Base-by-base conservation (phyloP, 345 rosid species). In the Corchorus olitorius region DNA sequence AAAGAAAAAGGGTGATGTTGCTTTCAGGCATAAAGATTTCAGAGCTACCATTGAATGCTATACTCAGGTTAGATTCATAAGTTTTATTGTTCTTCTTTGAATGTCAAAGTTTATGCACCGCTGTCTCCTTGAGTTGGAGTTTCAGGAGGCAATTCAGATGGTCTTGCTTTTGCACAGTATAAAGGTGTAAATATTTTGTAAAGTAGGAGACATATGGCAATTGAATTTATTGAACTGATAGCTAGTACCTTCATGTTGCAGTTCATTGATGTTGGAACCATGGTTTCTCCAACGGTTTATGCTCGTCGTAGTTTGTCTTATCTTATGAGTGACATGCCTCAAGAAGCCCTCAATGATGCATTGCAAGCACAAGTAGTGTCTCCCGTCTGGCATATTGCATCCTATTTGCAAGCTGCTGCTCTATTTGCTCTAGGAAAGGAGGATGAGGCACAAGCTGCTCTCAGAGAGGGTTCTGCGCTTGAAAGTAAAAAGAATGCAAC, bases 1-100 rank as follows among this genome's bases (percentile, higher is more conserved):
- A n/a, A 92, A 92, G 97, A 95, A 95, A 81, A 90, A 85, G 83
- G 98, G 98, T 19, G 98, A 95, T 84, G 86, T 78, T 78, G 93
- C 98, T 74, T 95, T 95, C 79, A 84, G 89, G 77, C 91, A 90
- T 83, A 95, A 87, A 77, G 92, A 92, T 59, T 88, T 87, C 50
- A 84, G 80, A 70, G 85, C 82, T 75, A 97, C 97, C 35, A 85
- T 89, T 1, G 96, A 89, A 72, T 84, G 87, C 77, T 95, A 93
- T 79, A 82, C 97, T 33, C 99, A 89, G 97, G 99, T 91, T 60
- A 78, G 81, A 74, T n/a, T n/a, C n/a, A n/a, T 56, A 3, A 55
- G 20, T 78, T 72, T 72, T 78, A 34, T 35, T 27, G 20, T n/a
- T 70, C 16, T 64, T 9, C 35, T 61, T 54, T 43, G 14, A 59